Conservation (phyloP, 176 grass and related monocot genomes). For the Zizania latifolia region DNA sequence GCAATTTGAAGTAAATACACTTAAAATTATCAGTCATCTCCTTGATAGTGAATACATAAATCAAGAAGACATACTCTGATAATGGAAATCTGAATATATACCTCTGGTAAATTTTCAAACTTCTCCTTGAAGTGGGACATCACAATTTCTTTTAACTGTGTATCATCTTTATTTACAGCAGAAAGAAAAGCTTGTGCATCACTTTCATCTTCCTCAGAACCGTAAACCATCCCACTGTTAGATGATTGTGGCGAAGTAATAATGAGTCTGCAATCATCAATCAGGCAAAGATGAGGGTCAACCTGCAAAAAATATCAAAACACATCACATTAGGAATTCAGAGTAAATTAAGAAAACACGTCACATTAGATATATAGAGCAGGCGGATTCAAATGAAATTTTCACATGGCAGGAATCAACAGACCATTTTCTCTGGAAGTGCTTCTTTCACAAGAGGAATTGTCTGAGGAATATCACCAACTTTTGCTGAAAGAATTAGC, state of each 20-base stretch:
- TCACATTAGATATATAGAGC: neutral
- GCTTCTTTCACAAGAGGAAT: constrained; percentile 45
- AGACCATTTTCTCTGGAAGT: constrained; percentile 55
- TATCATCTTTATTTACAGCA: constrained; percentile 54
- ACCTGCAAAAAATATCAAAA: constrained; percentile 51
- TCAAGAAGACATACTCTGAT: neutral
- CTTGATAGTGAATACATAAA: constrained; percentile 16
- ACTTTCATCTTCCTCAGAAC: constrained; percentile 78
- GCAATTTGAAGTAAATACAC: constrained; percentile 24
- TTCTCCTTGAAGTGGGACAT: constrained; percentile 56
- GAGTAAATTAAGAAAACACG: neutral
- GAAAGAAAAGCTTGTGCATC: constrained; percentile 70
- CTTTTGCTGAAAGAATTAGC: constrained; percentile 81
- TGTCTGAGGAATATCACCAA: constrained; percentile 48
- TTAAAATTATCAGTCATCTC: neutral
- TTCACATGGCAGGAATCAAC: constrained; percentile 28
- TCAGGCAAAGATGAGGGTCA: constrained; percentile 73
- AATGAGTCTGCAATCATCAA: constrained; percentile 47
- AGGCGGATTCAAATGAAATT: constrained; percentile 11
- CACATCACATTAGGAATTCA: neutral
- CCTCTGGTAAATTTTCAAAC: constrained; percentile 69
- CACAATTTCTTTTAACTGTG: constrained; percentile 61
- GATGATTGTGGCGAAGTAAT: constrained; percentile 40
- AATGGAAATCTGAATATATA: constrained; percentile 28
- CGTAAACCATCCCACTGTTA: constrained; percentile 41